phyloP scores from a whole-genome alignment of 2,329 filamentous ascomycete species.

The Purpureocillium lavendulum region DNA sequence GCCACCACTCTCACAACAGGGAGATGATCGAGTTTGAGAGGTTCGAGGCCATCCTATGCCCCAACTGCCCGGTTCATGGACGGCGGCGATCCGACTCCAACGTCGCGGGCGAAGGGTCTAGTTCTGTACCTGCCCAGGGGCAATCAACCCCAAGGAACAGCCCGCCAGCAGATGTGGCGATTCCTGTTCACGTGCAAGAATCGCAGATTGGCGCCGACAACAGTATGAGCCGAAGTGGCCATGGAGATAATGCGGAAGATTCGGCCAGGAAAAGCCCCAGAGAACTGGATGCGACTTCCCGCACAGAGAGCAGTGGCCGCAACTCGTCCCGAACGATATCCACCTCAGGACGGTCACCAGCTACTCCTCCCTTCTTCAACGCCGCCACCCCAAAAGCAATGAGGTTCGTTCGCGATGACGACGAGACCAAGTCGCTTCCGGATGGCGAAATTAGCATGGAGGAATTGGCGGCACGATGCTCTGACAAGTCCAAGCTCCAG shows the following conservation, averaged over 20 bases:
- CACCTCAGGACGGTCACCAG: slow-evolving; percentile 9
- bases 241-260: not conserved
- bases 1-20: not conserved
- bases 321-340: slow-evolving; percentile 4
- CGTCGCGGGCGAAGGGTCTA: not conserved
- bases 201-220: too few species aligned
- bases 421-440: not conserved
- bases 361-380: slow-evolving; percentile 13
- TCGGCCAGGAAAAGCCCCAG: not conserved
- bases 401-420: slow-evolving; percentile 1
- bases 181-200: too few species aligned
- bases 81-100: slow-evolving; percentile 3
- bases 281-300: not conserved
- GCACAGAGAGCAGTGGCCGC: not conserved
- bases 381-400: slow-evolving; percentile 21
- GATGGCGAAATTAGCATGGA: not conserved
- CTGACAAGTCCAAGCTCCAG: not conserved
- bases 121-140: too few species aligned
- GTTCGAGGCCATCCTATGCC: slow-evolving; percentile 10
- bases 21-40: slow-evolving; percentile 7
- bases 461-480: not conserved
- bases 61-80: slow-evolving; percentile 11
- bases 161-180: too few species aligned
- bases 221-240: too few species aligned
- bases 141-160: too few species aligned